Percentiles rank a stretch among this genome's conserved stretches.
These are phyloP conservation scores for Eucalyptus caleyi DNA, from an alignment of 345 rosid species.

Conservation along the genomic window DNA sequence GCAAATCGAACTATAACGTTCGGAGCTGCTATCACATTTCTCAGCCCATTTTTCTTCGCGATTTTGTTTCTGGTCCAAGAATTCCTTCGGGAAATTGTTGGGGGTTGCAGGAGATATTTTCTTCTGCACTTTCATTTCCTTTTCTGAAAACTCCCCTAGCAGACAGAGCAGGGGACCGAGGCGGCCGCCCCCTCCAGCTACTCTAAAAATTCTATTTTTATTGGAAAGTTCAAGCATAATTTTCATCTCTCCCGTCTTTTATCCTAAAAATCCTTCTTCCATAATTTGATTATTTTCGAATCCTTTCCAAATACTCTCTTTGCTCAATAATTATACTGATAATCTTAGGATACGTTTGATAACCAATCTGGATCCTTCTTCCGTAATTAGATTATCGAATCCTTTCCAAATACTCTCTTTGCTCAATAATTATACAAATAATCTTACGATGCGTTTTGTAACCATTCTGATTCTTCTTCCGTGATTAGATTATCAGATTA, in stretches of 20 bases:
- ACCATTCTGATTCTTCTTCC: accelerated
- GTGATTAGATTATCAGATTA: no score
- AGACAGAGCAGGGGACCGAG: neutral
- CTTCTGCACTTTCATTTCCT: neutral
- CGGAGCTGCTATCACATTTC: neutral
- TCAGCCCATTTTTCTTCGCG: neutral
- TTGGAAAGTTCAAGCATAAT: neutral
- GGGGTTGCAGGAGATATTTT: no score
- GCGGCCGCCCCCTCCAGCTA: no score
- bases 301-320: neutral
- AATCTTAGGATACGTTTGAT: neutral
- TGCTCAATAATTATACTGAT: neutral
- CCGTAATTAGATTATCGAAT: neutral
- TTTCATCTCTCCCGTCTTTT: neutral
- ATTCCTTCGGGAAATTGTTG: no score
- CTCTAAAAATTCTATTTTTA: no score
- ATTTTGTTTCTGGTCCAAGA: neutral
- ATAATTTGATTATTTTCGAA: neutral
- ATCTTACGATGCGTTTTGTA: accelerated
- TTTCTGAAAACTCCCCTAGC: neutral
- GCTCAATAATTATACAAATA: neutral
- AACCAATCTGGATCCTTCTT: neutral
- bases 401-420: neutral
- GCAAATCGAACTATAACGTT: neutral
- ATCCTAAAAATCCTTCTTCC: neutral